A percentile compares a stretch with the other conserved stretches of the same genome.
phyloP scores from a whole-genome alignment of 2,329 filamentous ascomycete genomes.

The Coccinonectria pachysandricola region DNA sequence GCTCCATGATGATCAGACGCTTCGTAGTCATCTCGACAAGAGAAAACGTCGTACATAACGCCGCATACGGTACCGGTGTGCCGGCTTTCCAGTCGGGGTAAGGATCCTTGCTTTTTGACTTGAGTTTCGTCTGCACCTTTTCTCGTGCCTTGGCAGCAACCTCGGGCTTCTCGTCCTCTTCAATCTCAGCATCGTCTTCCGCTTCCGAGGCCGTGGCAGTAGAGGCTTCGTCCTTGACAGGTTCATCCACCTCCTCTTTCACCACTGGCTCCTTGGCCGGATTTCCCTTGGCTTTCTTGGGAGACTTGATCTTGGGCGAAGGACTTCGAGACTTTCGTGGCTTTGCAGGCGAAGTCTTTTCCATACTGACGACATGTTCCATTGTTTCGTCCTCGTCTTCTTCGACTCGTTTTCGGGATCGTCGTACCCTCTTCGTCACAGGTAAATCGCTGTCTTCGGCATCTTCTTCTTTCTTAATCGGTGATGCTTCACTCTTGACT shows the following conservation, averaged over 20 bases:
- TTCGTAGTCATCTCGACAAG: constrained; percentile 93
- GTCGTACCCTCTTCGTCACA: constrained; percentile 46
- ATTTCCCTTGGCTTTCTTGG: constrained; percentile 10
- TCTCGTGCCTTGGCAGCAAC: constrained; percentile 65
- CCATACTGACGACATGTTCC: constrained; percentile 21
- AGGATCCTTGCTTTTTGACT: constrained; percentile 60
- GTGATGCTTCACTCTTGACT: constrained; percentile 9
- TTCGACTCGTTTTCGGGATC: constrained; percentile 36
- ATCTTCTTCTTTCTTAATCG: constrained; percentile 26
- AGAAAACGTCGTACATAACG: constrained; percentile 88
- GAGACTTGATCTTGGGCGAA: constrained; percentile 9
- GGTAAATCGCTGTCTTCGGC: constrained; percentile 50
- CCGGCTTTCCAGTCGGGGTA: constrained; percentile 93
- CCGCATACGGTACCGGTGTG: constrained; percentile 84
- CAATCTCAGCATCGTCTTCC: constrained; percentile 36
- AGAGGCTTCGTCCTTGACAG: constrained; percentile 19
- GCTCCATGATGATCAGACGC: constrained; percentile 73
- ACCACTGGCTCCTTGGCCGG: constrained; percentile 4
- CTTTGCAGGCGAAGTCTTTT: constrained; percentile 7
- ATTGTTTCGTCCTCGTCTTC: constrained; percentile 40
- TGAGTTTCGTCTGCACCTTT: constrained; percentile 69
- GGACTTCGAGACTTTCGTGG: constrained; percentile 11
- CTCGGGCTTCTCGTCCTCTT: constrained; percentile 57
- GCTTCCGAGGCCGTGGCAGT: constrained; percentile 29
- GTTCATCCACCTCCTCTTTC: constrained; percentile 12